Evolutionary conservation across 768 basidiomycete genomes (phyloP).

Genomic region (Rhodocollybia butyracea): DNA sequence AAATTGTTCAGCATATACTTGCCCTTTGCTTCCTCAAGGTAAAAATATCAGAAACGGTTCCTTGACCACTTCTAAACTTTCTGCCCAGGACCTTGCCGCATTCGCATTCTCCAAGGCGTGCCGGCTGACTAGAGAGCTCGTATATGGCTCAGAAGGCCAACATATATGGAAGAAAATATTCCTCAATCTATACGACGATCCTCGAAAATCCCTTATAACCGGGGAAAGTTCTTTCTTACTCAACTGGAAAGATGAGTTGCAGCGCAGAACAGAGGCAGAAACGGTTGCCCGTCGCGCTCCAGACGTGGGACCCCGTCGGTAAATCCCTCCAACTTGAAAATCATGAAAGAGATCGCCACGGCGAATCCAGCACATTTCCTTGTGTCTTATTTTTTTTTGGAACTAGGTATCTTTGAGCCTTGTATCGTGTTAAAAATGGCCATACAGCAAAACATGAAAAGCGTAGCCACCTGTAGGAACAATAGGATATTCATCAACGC

Average conservation of each 20-base stretch:
- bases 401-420: no score
- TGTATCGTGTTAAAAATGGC: no score
- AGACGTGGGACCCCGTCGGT: neutral
- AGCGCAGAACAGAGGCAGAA: conserved; percentile 40
- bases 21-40: conserved; percentile 49
- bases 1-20: conserved; percentile 59
- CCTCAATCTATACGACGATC: conserved; percentile 64
- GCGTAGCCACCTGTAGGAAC: no score
- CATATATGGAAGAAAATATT: conserved; percentile 71
- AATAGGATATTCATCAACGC: no score
- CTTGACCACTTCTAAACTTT: no score
- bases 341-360: no score
- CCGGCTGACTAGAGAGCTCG: conserved; percentile 40
- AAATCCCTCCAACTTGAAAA: no score
- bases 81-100: conserved; percentile 56
- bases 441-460: no score
- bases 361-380: no score
- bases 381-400: no score
- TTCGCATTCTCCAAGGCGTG: conserved; percentile 63
- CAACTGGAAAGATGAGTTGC: conserved; percentile 35
- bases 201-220: conserved; percentile 28
- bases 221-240: conserved; percentile 9
- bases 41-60: no score
- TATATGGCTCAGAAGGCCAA: conserved; percentile 48
- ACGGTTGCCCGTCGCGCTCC: conserved; percentile 14